Evolutionary conservation across 768 basidiomycete species (phyloP), one percentile per base, ranked within the genome.

Genomic region (Lyophyllum semitale): DNA sequence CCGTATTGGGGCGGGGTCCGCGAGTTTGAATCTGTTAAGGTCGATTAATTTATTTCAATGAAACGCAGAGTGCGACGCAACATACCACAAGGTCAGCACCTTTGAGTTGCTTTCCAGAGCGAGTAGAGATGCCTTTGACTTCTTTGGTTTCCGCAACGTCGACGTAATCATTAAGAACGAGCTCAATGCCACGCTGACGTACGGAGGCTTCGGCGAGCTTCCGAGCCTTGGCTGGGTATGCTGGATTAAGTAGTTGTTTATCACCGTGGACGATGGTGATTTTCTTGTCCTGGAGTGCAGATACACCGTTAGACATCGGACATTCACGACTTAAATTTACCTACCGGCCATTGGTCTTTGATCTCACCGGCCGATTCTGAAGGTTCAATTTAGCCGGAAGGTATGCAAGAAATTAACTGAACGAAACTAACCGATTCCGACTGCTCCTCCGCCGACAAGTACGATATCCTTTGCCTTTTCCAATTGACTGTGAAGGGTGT

Each of bases 211-310:
- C 78, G 3, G 82, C 64, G 20, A 68, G 72, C 22, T 71, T 75
- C 43, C 89, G 80, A 68, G 81, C 79, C 51, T 79, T 77, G n/a
- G 73, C 65, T 0, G 84, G 78, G 62, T 89, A 89, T 0, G 76
- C 65, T 4, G 73, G 65, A 58, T 87, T 87, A 51, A 89, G 72
- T 27, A 88, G 79, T 18, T 76, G 66, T 2, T 61, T 53, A 25
- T 77, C 73, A 27, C 77, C 75, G 11, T 90, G 88, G 8, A 90
- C 80, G 46, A 90, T 76, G n/a, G 85, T 87, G 15, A 89, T 74
- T 53, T 71, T 66, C 56, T 81, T 85, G 20, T 67, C 62, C 77
- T 79, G 49, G 30, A 17, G 69, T 63, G 3, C 18, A 8, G 9
- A 13, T 32, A 58, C 29, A 25, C 8, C 23, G 3, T 13, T 13